phyloP scores from a whole-genome alignment of 257 asterid species.

The Salvia rosmarinus region DNA sequence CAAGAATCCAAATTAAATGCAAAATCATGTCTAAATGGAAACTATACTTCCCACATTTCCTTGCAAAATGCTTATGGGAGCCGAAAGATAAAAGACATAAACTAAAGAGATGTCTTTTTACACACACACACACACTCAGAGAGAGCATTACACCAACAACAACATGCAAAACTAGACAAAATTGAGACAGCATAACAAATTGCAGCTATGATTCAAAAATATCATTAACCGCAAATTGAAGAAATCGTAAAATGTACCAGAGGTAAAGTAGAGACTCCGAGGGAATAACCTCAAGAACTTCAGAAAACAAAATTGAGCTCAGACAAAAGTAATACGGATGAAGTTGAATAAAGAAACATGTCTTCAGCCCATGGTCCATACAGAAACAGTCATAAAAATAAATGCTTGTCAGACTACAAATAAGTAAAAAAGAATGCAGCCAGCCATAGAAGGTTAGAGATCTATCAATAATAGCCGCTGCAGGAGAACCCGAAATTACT shows the following conservation, averaged over 20 bases:
- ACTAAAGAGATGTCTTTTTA: background rate
- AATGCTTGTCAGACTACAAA: constrained; percentile 21
- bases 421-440: background rate
- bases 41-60: background rate
- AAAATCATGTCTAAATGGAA: background rate
- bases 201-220: background rate
- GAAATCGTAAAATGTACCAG: background rate
- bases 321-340: background rate
- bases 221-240: background rate
- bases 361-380: background rate
- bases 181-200: background rate
- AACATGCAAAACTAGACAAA: background rate
- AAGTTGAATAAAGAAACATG: background rate
- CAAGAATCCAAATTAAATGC: background rate
- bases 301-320: constrained; percentile 3
- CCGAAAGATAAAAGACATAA: background rate
- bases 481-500: background rate
- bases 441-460: background rate
- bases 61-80: background rate
- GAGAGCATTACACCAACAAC: background rate
- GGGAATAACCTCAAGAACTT: background rate
- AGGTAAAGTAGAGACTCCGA: background rate
- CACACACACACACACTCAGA: background rate
- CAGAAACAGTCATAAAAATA: constrained; percentile 4
- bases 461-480: constrained; percentile 7